phyloP scores from a whole-genome alignment of 2,329 filamentous ascomycete genomes.

The Arachnomyces sp. region DNA sequence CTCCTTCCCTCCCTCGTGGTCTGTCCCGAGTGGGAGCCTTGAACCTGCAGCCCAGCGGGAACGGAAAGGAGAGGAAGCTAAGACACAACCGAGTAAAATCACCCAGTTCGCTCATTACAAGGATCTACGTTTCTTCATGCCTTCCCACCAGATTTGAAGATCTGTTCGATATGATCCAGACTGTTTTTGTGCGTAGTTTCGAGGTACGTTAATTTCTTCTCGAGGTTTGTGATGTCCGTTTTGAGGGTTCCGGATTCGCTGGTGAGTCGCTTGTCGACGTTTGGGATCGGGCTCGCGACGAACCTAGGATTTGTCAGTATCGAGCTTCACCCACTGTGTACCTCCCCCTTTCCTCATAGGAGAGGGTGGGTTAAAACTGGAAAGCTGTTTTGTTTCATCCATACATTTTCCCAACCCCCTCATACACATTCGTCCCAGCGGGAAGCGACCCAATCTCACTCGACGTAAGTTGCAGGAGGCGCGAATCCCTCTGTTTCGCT shows the following conservation, averaged over 20 bases:
- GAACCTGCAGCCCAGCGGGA: too few species aligned
- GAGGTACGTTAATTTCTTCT: slow-evolving; percentile 84
- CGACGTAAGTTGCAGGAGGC: slow-evolving; percentile 77
- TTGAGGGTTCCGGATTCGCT: slow-evolving; percentile 67
- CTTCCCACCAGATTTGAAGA: slow-evolving; percentile 54
- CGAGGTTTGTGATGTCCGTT: slow-evolving; percentile 67
- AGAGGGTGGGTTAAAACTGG: too few species aligned
- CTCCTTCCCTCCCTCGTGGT: too few species aligned
- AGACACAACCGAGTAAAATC: too few species aligned
- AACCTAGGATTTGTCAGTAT: slow-evolving; percentile 55
- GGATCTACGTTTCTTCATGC: slow-evolving; percentile 15
- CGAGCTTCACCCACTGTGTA: not conserved
- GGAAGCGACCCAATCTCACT: slow-evolving; percentile 74
- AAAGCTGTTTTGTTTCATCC: too few species aligned
- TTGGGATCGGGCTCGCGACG: slow-evolving; percentile 62
- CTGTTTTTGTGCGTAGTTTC: slow-evolving; percentile 96
- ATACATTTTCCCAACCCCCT: slow-evolving; percentile 95
- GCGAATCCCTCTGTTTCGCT: slow-evolving; percentile 77
- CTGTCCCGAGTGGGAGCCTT: too few species aligned
- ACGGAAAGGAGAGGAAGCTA: too few species aligned
- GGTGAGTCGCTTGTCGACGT: slow-evolving; percentile 67
- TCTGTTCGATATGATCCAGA: slow-evolving; percentile 80
- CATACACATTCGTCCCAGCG: slow-evolving; percentile 71
- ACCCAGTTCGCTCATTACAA: not conserved
- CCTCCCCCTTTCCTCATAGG: too few species aligned